Evolutionary conservation across 257 asterid genomes (phyloP), one percentile per base, ranked within the genome.

Genomic region (Salvia hispanica): DNA sequence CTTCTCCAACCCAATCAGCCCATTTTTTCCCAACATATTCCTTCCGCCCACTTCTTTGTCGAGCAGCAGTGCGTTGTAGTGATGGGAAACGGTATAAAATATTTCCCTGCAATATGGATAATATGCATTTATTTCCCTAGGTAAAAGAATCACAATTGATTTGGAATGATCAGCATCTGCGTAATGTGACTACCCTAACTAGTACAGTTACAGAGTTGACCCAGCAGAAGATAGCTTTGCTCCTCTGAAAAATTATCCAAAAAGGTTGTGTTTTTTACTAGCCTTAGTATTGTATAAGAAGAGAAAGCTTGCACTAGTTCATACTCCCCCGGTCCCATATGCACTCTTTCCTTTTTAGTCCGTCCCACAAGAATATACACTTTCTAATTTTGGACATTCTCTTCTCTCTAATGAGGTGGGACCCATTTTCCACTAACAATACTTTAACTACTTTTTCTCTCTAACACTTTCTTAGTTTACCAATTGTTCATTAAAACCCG

Each of bases 71-170:
- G 67, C 99, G 99, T 77, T 94, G 99, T 45, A 94, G 81, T 57
- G 97, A 88, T 62, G 99, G 97, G 76, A 94, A 94, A 58, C 93
- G 88, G 86, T 94, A 94, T 62, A 94, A 80, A 74, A 94, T 94
- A 72, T 91, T 88, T 40, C 99, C 99, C 99, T 94, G 93, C 78
- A 76, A 69, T 57, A 70, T 55, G 64, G 64, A 63, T 44, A 37
- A 45, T 54, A 21, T 10, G 9, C 0, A 3, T 44, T 16, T 21
- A 18, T 5, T 7, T 15, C 16, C 9, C 18, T 16, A 4, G 36
- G 5, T 4, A 9, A 37, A 60, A 60, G 36, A 58, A 16, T 21
- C 40, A 11, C 65, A 31, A 25, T 11, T 42, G 57, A 56, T 59
- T 54, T 43, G 25, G 28, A 4, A 16, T 33, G 51, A 10, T 46